These are phyloP conservation scores for Candida multigemmis DNA, from an alignment of 805 yeast species.

Conservation along the genomic window DNA sequence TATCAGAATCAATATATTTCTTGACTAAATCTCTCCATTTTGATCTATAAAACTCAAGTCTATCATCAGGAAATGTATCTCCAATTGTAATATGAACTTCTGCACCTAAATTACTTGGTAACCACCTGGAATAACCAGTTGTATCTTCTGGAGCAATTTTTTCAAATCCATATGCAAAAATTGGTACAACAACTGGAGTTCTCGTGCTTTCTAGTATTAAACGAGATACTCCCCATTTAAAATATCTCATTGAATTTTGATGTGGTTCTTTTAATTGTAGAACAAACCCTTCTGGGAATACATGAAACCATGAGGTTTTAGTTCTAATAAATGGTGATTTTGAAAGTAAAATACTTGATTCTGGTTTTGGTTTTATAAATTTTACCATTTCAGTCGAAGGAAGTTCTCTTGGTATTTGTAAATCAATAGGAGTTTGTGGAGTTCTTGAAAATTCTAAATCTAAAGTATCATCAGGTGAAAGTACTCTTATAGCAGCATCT, in stretches of 20 bases:
- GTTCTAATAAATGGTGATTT: constrained; percentile 48
- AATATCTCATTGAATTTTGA: constrained; percentile 82
- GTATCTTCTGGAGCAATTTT: constrained; percentile 73
- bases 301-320: constrained; percentile 83
- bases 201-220: constrained; percentile 72
- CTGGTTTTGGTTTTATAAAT: constrained; percentile 17
- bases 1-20: constrained; percentile 39
- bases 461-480: constrained; percentile 70
- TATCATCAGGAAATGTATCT: constrained; percentile 50
- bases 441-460: constrained; percentile 30
- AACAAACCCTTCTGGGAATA: constrained; percentile 93
- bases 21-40: constrained; percentile 63
- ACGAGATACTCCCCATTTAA: constrained; percentile 92
- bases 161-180: constrained; percentile 80
- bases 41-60: constrained; percentile 50
- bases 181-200: constrained; percentile 83
- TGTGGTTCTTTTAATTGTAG: constrained; percentile 76
- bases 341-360: constrained; percentile 21
- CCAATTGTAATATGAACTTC: constrained; percentile 68
- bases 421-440: constrained; percentile 2
- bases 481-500: constrained; percentile 75
- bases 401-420: no score
- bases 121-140: constrained; percentile 46
- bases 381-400: constrained; percentile 9
- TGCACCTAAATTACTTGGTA: constrained; percentile 59